Conservation (phyloP, 768 basidiomycete genomes). For the Artomyces pyxidatus region DNA sequence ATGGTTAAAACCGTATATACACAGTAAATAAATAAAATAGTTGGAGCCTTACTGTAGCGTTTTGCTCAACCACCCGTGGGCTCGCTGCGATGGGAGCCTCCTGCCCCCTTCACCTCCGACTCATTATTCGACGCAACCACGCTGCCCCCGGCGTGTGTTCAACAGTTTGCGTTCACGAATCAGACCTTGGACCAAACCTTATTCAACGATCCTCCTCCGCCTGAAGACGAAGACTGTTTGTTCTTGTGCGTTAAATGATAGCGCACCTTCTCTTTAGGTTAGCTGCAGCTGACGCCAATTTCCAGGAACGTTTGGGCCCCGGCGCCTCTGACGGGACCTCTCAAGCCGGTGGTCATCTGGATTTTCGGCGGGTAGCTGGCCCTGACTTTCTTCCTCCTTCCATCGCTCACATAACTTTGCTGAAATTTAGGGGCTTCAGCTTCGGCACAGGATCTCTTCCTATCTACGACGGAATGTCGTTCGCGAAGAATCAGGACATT, state of each 20-base stretch:
- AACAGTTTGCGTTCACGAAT: neutral
- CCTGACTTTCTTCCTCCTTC: too few species aligned
- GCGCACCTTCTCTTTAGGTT: too few species aligned
- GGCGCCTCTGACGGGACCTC: neutral
- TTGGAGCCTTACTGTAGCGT: constrained; percentile 6
- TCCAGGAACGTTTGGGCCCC: constrained; percentile 9
- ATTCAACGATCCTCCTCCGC: neutral
- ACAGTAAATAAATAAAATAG: constrained; percentile 1
- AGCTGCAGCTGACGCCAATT: too few species aligned
- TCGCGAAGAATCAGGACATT: constrained; percentile 8
- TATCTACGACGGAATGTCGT: constrained; percentile 5
- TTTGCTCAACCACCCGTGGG: constrained; percentile 6
- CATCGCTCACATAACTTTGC: neutral
- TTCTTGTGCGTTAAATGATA: constrained; percentile 4
- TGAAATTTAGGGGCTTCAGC: neutral
- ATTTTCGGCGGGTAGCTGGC: constrained; percentile 8
- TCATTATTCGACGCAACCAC: constrained; percentile 1
- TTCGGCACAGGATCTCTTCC: constrained; percentile 3
- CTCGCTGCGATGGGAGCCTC: constrained; percentile 5
- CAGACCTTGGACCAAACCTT: neutral
- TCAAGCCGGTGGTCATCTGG: constrained; percentile 8
- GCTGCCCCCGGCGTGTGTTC: constrained; percentile 8
- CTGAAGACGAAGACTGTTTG: constrained; percentile 8
- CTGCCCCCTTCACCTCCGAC: constrained; percentile 2
- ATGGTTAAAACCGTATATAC: constrained; percentile 1